These are phyloP conservation scores for Hypoxylon cercidicola DNA, from an alignment of 495 filamentous ascomycete species.

Conservation along the genomic window DNA sequence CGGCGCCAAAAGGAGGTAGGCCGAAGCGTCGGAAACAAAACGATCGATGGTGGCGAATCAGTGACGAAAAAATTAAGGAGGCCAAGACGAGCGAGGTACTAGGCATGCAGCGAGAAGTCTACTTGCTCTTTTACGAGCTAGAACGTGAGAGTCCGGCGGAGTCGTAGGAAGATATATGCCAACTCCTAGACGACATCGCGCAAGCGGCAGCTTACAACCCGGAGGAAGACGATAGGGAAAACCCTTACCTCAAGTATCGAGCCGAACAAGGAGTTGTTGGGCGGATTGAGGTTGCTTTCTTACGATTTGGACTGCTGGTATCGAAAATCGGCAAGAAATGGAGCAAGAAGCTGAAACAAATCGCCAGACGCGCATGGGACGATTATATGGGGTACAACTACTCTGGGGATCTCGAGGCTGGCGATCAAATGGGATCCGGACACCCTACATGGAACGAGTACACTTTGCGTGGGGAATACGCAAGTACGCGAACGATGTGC, in stretches of 20 bases:
- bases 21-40: slow-evolving; percentile 68
- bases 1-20: slow-evolving; percentile 30
- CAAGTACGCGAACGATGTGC: not conserved
- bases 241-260: slow-evolving; percentile 10
- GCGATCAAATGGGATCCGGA: not conserved
- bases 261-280: slow-evolving; percentile 11
- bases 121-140: slow-evolving; percentile 94
- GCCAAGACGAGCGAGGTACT: slow-evolving; percentile 90
- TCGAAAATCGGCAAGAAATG: slow-evolving; percentile 1
- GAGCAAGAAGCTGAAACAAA: not conserved
- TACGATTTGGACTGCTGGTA: slow-evolving; percentile 4
- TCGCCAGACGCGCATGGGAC: slow-evolving; percentile 22
- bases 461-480: not conserved
- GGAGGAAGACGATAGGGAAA: slow-evolving; percentile 12
- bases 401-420: slow-evolving; percentile 2
- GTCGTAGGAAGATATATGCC: slow-evolving; percentile 37
- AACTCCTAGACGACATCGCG: slow-evolving; percentile 29
- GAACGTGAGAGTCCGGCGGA: slow-evolving; percentile 55
- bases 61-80: slow-evolving; percentile 96
- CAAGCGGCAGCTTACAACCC: slow-evolving; percentile 25
- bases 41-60: slow-evolving; percentile 96
- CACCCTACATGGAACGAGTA: not conserved
- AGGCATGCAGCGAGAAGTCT: slow-evolving; percentile 94
- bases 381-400: slow-evolving; percentile 34
- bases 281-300: slow-evolving; percentile 14